Evolutionary conservation across 1,284 basidiomycete species (phyloP).

Genomic region (Microbotryomycetes sp.): DNA sequence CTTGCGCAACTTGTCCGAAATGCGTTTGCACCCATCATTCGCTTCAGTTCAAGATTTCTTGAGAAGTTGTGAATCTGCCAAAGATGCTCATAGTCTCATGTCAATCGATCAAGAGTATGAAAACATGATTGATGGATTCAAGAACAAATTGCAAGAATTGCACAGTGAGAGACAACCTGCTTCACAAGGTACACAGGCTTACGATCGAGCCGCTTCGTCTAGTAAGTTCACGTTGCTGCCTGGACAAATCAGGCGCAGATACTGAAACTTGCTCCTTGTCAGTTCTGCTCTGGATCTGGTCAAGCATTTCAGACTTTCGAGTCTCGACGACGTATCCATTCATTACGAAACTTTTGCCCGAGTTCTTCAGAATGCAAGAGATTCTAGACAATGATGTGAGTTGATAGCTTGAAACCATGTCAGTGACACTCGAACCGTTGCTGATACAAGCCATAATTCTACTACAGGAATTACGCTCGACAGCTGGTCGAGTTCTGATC

Average conservation of each 20-base stretch:
- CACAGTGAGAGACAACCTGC: slow-evolving; percentile 42
- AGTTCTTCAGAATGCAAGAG: slow-evolving; percentile 40
- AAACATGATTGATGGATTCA: slow-evolving; percentile 50
- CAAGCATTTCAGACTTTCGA: slow-evolving; percentile 42
- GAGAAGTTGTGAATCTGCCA: slow-evolving; percentile 48
- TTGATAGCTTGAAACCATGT: background rate
- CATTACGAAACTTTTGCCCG: slow-evolving; percentile 37
- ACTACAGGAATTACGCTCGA: slow-evolving; percentile 44
- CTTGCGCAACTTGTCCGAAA: slow-evolving; percentile 42
- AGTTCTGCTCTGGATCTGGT: slow-evolving; percentile 77
- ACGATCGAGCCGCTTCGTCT: slow-evolving; percentile 78
- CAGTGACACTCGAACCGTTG: background rate
- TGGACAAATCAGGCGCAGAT: background rate
- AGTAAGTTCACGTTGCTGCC: slow-evolving; percentile 47
- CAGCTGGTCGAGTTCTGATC: slow-evolving; percentile 44
- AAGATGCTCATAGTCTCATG: slow-evolving; percentile 49
- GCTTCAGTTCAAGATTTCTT: slow-evolving; percentile 60
- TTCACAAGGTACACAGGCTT: slow-evolving; percentile 55
- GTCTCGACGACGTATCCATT: slow-evolving; percentile 37
- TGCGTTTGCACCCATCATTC: slow-evolving; percentile 61
- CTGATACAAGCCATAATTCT: background rate
- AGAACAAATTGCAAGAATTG: slow-evolving; percentile 38
- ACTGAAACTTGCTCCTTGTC: slow-evolving; percentile 16
- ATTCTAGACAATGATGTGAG: slow-evolving; percentile 38
- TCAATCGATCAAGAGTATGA: slow-evolving; percentile 53